Base-by-base conservation (phyloP, 148 eudicot species). In the Nyssa sinensis region DNA sequence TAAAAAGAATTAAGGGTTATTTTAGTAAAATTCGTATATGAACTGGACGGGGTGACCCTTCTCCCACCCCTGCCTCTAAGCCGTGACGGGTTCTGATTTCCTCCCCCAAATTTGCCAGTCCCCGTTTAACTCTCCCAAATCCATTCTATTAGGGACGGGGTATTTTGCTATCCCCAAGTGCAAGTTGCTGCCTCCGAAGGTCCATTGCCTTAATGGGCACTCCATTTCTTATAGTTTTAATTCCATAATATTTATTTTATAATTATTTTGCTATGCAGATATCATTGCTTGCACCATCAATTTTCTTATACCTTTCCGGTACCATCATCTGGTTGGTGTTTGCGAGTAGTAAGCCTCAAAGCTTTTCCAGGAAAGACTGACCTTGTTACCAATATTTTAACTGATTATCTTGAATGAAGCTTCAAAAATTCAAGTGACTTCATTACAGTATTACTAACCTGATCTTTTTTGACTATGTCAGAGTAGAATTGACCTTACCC, bases 241-340 rank as follows among this genome's bases (percentile, higher is more conserved):
- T 3, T 44, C 2, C 51, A 44, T 3, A 55, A 55, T 55, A 17
- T 19, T 55, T 55, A 17, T 49, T 55, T 55, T n/a, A 3, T 55
- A 21, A 3, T 55, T 4, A 16, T 25, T 53, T 39, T 25, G 24
- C 4, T 32, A 21, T 81, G 72, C 78, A 95, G 99, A 63, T 85
- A 59, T 86, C 99, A 12, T 75, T 95, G 31, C 93, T 95, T 76
- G 91, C 87, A 51, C 99, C 99, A 32, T 95, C 99, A 5, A 93
- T 95, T 82, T 93, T 95, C 94, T 95, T 95, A 90, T 95, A 95
- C 84, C 86, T 95, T 75, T 90, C 98, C 5, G 99, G 99, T 27
- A 93, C 99, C 24, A 58, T 88, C 30, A 89, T 95, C 58, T 95
- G 99, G 99, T 79, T 95, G 85, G 80, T 84, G 34, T 88, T 88